These are phyloP conservation scores for Penicillium sp. DNA, from an alignment of 2,329 filamentous ascomycete species.

Conservation along the genomic window DNA sequence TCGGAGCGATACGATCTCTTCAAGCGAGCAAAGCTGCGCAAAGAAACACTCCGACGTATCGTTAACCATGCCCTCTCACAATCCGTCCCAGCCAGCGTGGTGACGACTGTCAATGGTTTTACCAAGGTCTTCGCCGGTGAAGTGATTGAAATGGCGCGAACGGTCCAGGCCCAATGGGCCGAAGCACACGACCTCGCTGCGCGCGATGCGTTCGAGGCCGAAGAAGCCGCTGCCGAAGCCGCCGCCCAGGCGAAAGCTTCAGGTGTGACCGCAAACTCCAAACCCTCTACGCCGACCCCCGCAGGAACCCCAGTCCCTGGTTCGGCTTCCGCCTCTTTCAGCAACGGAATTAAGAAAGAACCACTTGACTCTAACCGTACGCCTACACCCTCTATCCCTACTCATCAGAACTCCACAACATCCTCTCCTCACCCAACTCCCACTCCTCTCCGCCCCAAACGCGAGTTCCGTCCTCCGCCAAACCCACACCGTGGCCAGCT, in stretches of 20 bases:
- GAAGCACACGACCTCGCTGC: slow-evolving; percentile 54
- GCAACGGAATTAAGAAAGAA: slow-evolving; percentile 29
- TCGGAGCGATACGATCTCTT: slow-evolving; percentile 51
- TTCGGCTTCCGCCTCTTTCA: slow-evolving; percentile 2
- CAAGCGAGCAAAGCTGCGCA: slow-evolving; percentile 52
- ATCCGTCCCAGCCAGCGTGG: slow-evolving; percentile 63
- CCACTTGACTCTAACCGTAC: slow-evolving; percentile 20
- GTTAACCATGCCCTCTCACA: slow-evolving; percentile 68
- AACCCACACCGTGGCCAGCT: slow-evolving; percentile 51
- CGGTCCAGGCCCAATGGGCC: slow-evolving; percentile 58
- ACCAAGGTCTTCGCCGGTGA: slow-evolving; percentile 67
- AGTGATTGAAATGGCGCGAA: slow-evolving; percentile 63
- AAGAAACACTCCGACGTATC: slow-evolving; percentile 54
- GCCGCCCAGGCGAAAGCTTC: slow-evolving; percentile 32
- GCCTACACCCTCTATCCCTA: slow-evolving; percentile 11
- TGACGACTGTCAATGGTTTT: slow-evolving; percentile 64
- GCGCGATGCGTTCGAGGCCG: slow-evolving; percentile 56
- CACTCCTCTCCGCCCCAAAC: slow-evolving; percentile 24
- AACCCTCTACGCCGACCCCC: slow-evolving; percentile 15
- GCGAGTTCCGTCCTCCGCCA: slow-evolving; percentile 39
- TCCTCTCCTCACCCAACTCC: slow-evolving; percentile 10
- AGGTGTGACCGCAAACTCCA: slow-evolving; percentile 19
- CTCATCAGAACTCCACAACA: slow-evolving; percentile 11
- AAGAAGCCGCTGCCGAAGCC: slow-evolving; percentile 56
- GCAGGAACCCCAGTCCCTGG: slow-evolving; percentile 14